These are phyloP conservation scores for Dendrobium huoshanense DNA, from an alignment of 106 monocot genomes.

Conservation along the genomic window DNA sequence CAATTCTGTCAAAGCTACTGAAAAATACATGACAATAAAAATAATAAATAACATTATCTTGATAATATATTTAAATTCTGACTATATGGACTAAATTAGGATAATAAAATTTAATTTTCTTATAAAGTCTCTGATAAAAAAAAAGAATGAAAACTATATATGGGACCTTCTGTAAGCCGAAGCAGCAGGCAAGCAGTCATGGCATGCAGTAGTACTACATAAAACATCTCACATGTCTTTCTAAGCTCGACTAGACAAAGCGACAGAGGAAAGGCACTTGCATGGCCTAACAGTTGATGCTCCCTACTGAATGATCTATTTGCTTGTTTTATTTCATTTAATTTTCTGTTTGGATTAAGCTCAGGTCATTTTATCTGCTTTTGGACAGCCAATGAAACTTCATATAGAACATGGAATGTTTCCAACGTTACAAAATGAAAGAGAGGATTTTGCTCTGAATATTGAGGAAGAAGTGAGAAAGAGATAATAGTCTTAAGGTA, in stretches of 20 bases:
- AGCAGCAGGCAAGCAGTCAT: neutral
- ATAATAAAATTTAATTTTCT: no score
- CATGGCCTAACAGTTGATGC: neutral
- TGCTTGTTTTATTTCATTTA: neutral
- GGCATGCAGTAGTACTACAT: neutral
- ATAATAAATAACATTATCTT: no score
- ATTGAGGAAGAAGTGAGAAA: no score
- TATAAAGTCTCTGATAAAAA: no score
- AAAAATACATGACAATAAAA: no score
- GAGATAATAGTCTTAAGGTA: no score
- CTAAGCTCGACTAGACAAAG: neutral
- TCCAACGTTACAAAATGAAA: neutral
- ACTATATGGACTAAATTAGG: no score
- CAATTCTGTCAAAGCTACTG: no score
- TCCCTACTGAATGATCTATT: neutral
- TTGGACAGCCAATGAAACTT: neutral
- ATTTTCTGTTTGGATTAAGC: neutral
- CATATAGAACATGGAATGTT: neutral
- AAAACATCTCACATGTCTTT: constrained; percentile 1
- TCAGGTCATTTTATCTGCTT: neutral
- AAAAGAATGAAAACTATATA: neutral
- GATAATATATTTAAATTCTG: no score
- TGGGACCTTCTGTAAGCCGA: neutral
- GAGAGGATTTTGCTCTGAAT: no score
- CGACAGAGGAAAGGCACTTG: neutral